phyloP scores from a whole-genome alignment of 2,329 filamentous ascomycete species.

The Fusarium sterilihyphosum region DNA sequence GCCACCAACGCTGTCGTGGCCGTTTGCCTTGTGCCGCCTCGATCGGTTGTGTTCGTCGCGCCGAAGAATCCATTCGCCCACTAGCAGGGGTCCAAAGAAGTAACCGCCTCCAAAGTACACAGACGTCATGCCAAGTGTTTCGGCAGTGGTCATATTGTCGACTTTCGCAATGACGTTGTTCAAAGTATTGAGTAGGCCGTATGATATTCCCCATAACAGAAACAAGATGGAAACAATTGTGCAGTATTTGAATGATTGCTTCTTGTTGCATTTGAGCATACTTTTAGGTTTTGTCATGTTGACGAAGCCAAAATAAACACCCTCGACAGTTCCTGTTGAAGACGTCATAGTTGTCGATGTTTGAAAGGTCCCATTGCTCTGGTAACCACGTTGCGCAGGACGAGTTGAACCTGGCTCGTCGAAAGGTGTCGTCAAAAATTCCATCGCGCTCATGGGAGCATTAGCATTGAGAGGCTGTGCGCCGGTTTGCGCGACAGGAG shows the following conservation, averaged over 20 bases:
- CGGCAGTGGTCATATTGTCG: conserved; percentile 66
- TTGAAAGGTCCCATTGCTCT: conserved; percentile 13
- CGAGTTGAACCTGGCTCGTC: conserved; percentile 32
- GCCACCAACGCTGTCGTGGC: conserved; percentile 64
- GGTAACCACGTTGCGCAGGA: conserved; percentile 15
- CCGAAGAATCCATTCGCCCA: conserved; percentile 76
- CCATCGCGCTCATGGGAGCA: conserved; percentile 51
- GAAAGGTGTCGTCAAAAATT: conserved; percentile 59
- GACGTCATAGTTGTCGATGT: conserved; percentile 49
- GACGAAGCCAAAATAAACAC: conserved; percentile 80
- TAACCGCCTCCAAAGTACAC: conserved; percentile 78
- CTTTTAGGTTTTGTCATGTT: conserved; percentile 76
- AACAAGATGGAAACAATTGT: conserved; percentile 82
- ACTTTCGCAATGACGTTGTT: conserved; percentile 76
- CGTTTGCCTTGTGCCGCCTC: conserved; percentile 50
- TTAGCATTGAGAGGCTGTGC: conserved; percentile 40
- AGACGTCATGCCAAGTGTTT: conserved; percentile 74
- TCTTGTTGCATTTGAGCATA: conserved; percentile 70
- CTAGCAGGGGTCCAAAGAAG: conserved; percentile 73
- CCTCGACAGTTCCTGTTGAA: conserved; percentile 49
- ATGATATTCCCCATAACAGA: conserved; percentile 90
- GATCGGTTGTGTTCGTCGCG: conserved; percentile 70
- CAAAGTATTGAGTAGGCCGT: conserved; percentile 84
- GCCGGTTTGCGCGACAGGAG: conserved; percentile 33
- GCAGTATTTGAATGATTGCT: conserved; percentile 77